Evolutionary conservation across 805 yeast species (phyloP), one percentile per base, ranked within the genome.

Genomic region (Ogataea chonburiensis): DNA sequence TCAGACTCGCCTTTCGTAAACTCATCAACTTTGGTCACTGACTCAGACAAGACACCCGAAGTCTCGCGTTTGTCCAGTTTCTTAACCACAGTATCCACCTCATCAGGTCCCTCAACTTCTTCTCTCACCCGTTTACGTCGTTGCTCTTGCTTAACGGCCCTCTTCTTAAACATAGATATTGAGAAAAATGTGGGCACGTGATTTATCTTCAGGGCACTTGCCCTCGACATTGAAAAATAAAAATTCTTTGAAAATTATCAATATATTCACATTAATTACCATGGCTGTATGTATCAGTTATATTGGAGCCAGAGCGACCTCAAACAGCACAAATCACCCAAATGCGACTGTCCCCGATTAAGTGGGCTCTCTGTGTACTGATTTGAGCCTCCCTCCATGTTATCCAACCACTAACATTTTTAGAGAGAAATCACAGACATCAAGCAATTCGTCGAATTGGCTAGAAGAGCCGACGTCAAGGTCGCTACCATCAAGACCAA

Each of bases 361-460:
- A n/a, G n/a, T n/a, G n/a, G n/a, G n/a, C n/a, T n/a, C n/a, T n/a
- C n/a, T n/a, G n/a, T n/a, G n/a, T n/a, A n/a, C n/a, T n/a, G n/a
- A n/a, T n/a, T n/a, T n/a, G n/a, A n/a, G n/a, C n/a, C n/a, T n/a
- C n/a, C n/a, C n/a, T n/a, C n/a, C n/a, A n/a, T n/a, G n/a, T n/a
- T n/a, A n/a, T n/a, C n/a, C n/a, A n/a, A n/a, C n/a, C n/a, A n/a
- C n/a, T n/a, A n/a, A n/a, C n/a, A n/a, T n/a, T 24, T 15, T 17
- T 18, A 58, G 64, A 63, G 56, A 55, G 94, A 91, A 80, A 84
- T 93, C 68, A 86, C 86, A 66, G 96, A 89, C 72, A 88, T 93
- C 77, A 93, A 93, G 75, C 85, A 86, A 75, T 88, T 93, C 77
- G 86, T 93, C 70, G 95, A 86, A 76, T 81, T 88, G 70, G 87